Evolutionary conservation across 228 moss, liverwort and hornwort species (phyloP).

Genomic region (Sphagnum fallax): DNA sequence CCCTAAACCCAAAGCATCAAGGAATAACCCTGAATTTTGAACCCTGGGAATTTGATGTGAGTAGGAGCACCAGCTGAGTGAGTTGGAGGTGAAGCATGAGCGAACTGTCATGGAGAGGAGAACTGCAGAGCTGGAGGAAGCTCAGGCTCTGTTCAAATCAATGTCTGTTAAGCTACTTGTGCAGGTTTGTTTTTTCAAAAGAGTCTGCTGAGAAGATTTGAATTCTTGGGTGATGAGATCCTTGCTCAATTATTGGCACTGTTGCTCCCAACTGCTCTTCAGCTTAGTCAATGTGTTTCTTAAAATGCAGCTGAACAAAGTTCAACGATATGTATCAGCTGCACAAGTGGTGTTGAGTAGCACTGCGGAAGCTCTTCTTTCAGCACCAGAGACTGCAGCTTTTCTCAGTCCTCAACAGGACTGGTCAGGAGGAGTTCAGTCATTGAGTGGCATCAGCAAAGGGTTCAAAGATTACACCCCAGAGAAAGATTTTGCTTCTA

Average conservation of each 20-base stretch:
- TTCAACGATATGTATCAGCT: constrained; percentile 47
- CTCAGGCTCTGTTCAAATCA: constrained; percentile 31
- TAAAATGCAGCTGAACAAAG: constrained; percentile 52
- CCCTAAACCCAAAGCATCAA: too few relatives aligned
- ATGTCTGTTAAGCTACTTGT: constrained; percentile 31
- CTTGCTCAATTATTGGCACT: too few relatives aligned
- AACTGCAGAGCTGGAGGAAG: constrained; percentile 21
- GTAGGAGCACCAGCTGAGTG: constrained; percentile 51
- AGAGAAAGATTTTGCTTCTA: constrained; percentile 10
- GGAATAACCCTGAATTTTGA: too few relatives aligned
- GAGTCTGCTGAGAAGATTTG: background rate
- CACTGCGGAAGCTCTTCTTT: constrained; percentile 35
- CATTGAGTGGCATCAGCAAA: too few relatives aligned
- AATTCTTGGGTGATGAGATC: background rate
- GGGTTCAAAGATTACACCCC: too few relatives aligned
- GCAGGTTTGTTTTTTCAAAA: constrained; percentile 17
- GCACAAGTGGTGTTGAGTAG: constrained; percentile 39
- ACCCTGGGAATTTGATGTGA: background rate
- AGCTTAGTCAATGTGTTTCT: background rate
- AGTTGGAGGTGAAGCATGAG: constrained; percentile 41
- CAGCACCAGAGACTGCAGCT: constrained; percentile 4
- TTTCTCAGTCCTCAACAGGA: constrained; percentile 7
- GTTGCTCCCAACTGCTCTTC: too few relatives aligned
- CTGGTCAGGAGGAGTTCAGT: background rate
- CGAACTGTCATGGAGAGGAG: constrained; percentile 39